Percentiles rank a stretch among this genome's conserved stretches.
phyloP scores from a whole-genome alignment of 169 alveolate genomes.

The Blepharisma undulans region DNA sequence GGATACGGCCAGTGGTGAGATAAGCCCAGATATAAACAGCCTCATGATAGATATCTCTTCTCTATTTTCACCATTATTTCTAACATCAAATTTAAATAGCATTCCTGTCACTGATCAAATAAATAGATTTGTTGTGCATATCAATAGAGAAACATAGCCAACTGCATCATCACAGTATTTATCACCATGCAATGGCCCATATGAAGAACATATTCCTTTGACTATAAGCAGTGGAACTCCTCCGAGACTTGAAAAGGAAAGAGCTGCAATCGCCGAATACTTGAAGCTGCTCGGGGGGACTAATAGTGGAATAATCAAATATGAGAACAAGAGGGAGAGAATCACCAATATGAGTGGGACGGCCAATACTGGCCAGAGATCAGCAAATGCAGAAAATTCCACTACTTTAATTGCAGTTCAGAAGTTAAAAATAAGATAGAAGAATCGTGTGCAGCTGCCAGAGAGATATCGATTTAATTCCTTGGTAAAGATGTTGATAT shows the following conservation, averaged over 20 bases:
- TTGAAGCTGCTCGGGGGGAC: not conserved
- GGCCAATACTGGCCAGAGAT: constrained; percentile 2
- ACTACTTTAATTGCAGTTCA: not conserved
- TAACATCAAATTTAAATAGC: not conserved
- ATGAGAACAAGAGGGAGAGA: not conserved
- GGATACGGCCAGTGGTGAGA: not conserved
- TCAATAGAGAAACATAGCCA: not conserved
- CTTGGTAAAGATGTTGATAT: not conserved
- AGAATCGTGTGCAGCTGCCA: not conserved
- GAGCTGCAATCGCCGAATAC: not conserved
- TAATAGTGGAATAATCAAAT: not conserved
- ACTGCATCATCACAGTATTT: not conserved
- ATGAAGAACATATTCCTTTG: constrained; percentile 21
- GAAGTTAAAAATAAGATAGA: not conserved
- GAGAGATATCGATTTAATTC: not conserved
- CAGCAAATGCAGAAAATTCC: not conserved
- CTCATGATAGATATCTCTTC: not conserved
- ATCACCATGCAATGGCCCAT: not conserved
- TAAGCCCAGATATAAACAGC: not conserved
- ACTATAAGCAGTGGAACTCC: not conserved
- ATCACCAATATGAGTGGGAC: not conserved
- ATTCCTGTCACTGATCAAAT: not conserved
- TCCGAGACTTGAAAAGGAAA: not conserved
- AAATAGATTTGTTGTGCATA: not conserved
- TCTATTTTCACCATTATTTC: not conserved